These are phyloP conservation scores for Amaranthus tricolor DNA, from an alignment of 179 eudicot genomes.

Conservation along the genomic window DNA sequence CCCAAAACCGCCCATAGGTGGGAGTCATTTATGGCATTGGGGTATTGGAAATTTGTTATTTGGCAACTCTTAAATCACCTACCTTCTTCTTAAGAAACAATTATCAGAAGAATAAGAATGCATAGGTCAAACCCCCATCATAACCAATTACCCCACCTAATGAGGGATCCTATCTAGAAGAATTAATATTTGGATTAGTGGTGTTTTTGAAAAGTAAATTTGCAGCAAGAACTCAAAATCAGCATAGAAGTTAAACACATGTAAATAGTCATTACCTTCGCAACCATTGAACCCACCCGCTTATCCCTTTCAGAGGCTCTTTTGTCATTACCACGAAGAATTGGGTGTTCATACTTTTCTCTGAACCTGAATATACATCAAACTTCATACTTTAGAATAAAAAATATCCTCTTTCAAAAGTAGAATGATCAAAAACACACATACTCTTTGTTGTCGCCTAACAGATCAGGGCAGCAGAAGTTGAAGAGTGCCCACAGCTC, in stretches of 20 bases:
- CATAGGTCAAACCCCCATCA: neutral
- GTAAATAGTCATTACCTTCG: slow-evolving; percentile 58
- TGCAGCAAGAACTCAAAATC: neutral
- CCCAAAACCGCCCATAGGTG: no score
- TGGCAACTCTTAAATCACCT: no score
- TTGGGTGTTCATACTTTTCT: slow-evolving; percentile 65
- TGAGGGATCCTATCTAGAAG: neutral
- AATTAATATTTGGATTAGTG: no score
- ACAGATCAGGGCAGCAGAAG: slow-evolving; percentile 88
- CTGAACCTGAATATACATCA: slow-evolving; percentile 57
- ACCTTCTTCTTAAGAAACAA: no score
- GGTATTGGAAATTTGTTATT: no score
- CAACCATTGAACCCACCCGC: slow-evolving; percentile 83
- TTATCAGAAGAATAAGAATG: neutral
- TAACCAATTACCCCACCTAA: neutral
- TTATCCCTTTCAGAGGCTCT: slow-evolving; percentile 87
- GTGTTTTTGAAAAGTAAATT: neutral
- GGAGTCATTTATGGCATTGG: no score
- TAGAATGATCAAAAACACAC: neutral
- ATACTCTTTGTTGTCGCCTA: slow-evolving; percentile 91
- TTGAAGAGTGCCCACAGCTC: slow-evolving; percentile 97
- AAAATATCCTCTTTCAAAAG: slow-evolving; percentile 6
- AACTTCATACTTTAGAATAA: slow-evolving; percentile 13
- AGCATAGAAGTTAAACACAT: neutral
- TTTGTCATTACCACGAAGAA: slow-evolving; percentile 93